Base-by-base conservation (phyloP, 805 yeast genomes). In the Starmerella stellata region DNA sequence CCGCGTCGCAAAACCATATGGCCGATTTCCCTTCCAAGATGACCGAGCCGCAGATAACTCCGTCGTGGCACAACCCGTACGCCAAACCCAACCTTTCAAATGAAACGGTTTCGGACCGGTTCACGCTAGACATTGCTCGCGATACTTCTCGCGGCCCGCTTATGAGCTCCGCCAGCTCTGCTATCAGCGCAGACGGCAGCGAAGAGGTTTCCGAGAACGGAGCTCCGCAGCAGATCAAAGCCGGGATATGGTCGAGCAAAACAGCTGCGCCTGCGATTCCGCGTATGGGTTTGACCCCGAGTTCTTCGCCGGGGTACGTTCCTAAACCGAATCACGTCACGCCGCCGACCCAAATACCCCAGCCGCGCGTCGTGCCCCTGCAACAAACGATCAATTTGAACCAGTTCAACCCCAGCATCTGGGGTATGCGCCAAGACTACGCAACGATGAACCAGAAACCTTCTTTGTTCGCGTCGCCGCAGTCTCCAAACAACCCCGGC, bases 1-100 rank as follows among this genome's bases (percentile, higher is more conserved):
- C 53, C 32, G 52, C 52, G 30, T 49, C 54, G 15, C 54, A 45
- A 37, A 49, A 45, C 11, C 54, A 45, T 34, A 37, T 50, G 30
- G 50, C 52, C 25, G 54, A 46, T 30, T 33, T 50, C 38, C 45
- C 53, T 19, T 51, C 52, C 20, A 42, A 48, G 18, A 43, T 50
- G 34, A 41, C 45, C 16, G 51, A 50, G 23, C 21, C 46, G 7
- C n/a, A 32, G 21, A 15, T 36, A 36, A 19, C 49, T 39, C 35
- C 46, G 43, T 16, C 45, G 47, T 30, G 51, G 30, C 36, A 43
- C 23, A 36, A 36, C n/a, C 33, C 37, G 23, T 43, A 38, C 37
- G 44, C 46, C 21, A 21, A 25, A 13, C 25, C 40, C 18, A 16
- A 31, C 23, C 4, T 38, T 24, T 24, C 37, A 3, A 24, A 34